Conservation (phyloP, 345 rosid genomes). For the Ailanthus altissimus region DNA sequence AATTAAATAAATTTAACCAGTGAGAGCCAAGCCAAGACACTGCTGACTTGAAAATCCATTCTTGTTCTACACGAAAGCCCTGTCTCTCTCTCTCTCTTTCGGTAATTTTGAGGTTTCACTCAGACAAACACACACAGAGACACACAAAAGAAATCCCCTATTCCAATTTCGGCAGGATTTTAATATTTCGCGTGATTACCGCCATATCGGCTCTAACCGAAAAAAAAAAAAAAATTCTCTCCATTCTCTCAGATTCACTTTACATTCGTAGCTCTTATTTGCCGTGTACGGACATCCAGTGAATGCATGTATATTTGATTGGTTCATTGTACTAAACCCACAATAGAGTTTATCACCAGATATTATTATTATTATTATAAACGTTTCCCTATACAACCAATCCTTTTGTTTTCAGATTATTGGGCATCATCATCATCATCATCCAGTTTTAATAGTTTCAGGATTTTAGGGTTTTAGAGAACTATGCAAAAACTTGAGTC, state of each 20-base stretch:
- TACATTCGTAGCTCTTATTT: conserved; percentile 8
- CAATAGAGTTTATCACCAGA: not conserved
- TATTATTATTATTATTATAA: not conserved
- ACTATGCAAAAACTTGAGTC: conserved; percentile 29
- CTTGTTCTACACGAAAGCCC: not conserved
- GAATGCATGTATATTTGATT: not conserved
- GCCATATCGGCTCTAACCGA: conserved; percentile 19
- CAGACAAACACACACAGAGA: too few relatives aligned
- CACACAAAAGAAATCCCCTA: too few relatives aligned
- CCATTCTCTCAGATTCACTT: conserved; percentile 7
- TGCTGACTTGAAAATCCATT: not conserved
- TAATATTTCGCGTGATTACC: conserved; percentile 30
- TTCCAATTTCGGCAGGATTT: not conserved
- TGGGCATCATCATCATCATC: not conserved
- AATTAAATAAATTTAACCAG: not conserved
- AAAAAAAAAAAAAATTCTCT: too few relatives aligned
- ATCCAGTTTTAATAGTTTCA: not conserved
- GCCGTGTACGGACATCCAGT: conserved; percentile 7
- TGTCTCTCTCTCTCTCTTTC: not conserved
- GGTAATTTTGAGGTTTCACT: conserved; percentile 9
- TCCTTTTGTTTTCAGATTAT: not conserved
- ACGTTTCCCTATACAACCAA: not conserved
- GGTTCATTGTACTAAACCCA: conserved; percentile 15
- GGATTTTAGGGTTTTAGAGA: not conserved
- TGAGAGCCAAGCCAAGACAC: not conserved